phyloP scores from a whole-genome alignment of 2,329 filamentous ascomycete species.

The Teratosphaeriaceae sp. region DNA sequence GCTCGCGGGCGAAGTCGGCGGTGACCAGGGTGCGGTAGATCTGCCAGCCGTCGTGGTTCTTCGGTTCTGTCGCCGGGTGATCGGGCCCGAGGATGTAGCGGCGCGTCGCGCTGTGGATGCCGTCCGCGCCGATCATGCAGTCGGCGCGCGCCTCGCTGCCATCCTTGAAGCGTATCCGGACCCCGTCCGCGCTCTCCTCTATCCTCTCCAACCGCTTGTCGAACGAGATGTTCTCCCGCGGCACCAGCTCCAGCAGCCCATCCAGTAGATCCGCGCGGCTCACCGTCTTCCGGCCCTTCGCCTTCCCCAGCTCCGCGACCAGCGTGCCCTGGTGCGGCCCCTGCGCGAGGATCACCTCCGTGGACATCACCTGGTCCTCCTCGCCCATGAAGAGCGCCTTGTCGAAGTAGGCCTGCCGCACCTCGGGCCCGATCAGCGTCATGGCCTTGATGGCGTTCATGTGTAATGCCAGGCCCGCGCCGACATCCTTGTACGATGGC shows the following conservation, averaged over 20 bases:
- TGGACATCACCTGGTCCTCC: constrained; percentile 27
- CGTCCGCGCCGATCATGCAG: constrained; percentile 48
- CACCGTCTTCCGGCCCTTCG: constrained; percentile 31
- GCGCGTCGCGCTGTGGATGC: constrained; percentile 44
- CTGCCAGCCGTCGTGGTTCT: constrained; percentile 28
- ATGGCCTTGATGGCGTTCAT: constrained; percentile 49
- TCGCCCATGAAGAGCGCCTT: constrained; percentile 43
- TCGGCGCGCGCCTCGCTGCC: constrained; percentile 40
- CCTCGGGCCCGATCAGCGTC: constrained; percentile 27
- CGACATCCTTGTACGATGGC: constrained; percentile 40
- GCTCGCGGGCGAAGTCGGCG: constrained; percentile 20
- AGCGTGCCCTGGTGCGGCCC: constrained; percentile 35
- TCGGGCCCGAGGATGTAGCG: constrained; percentile 36
- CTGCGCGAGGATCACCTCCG: constrained; percentile 28
- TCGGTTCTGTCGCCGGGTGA: constrained; percentile 25
- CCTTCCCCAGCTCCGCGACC: constrained; percentile 31
- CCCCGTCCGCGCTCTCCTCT: constrained; percentile 23
- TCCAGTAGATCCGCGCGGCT: constrained; percentile 46
- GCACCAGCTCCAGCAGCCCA: constrained; percentile 41
- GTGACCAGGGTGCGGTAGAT: constrained; percentile 27
- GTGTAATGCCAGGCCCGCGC: constrained; percentile 45
- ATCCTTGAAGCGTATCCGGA: constrained; percentile 42
- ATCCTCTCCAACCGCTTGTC: constrained; percentile 37
- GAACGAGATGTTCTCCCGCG: constrained; percentile 37
- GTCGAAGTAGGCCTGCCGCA: constrained; percentile 42